Evolutionary conservation across 805 yeast species (phyloP), one percentile per base, ranked within the genome.

Genomic region (Hanseniaspora occidentalis): DNA sequence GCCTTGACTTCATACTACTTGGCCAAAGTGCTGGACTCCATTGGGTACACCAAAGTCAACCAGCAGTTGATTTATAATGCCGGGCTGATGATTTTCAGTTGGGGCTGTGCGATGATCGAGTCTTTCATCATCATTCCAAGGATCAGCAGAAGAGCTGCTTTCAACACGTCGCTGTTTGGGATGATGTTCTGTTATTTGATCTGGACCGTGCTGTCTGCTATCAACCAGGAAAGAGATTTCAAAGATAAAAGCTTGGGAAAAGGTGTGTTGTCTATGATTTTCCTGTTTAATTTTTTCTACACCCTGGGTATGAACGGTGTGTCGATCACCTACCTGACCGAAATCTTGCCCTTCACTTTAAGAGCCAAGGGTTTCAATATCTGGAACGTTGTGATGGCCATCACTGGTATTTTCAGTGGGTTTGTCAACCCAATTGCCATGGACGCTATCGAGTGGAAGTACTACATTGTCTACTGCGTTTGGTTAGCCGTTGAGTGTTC

Each of bases 1-100:
- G 73, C 73, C 41, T 56, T 71, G 44, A 71, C 70, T 21, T 66
- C 73, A 3, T 71, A 70, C 61, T 71, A 71, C 53, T 57, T 72
- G 45, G 59, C 64, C 43, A 62, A 65, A 48, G 79, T 75, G 10
- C 62, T 74, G 47, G 50, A 57, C 43, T 66, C 74, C 20, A 71
- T 74, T 51, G 78, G 79, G 43, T 69, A 73, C 49, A 69, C 70
- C 37, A 61, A 60, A n/a, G 56, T 63, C 19, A 55, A 56, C 37
- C 54, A 58, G 41, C 73, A 73, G 54, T 62, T 72, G 41, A 52
- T 67, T 38, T 64, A 71, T 51, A 73, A 73, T 51, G 77, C 72
- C 41, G 66, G 69, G 44, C 62, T 71, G 45, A 66, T 64, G 66
- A 55, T 68, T 43, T 71, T 62, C 54, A 70, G 70, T 58, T 64